phyloP scores from a whole-genome alignment of 2,329 filamentous ascomycete species.

The Pseudogymnoascus sp. region DNA sequence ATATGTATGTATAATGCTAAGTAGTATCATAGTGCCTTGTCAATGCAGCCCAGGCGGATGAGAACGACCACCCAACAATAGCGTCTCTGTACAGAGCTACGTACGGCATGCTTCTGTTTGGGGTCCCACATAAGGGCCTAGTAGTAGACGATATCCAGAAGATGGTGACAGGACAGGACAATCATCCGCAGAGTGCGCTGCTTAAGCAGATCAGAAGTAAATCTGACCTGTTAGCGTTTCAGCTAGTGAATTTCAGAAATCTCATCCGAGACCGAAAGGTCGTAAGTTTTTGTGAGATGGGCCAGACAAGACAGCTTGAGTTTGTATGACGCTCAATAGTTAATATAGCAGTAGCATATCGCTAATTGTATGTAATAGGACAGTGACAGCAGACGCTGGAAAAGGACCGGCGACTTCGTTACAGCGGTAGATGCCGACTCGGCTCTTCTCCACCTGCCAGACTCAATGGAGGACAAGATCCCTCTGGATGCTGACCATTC shows the following conservation, averaged over 20 bases:
- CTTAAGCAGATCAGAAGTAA: slow-evolving; percentile 11
- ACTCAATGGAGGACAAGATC: slow-evolving; percentile 20
- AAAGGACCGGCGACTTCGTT: too few relatives aligned
- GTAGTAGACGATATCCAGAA: slow-evolving; percentile 21
- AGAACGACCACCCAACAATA: slow-evolving; percentile 18
- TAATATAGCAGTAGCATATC: too few relatives aligned
- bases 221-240: slow-evolving; percentile 19
- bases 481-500: slow-evolving; percentile 21
- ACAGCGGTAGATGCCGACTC: slow-evolving; percentile 11
- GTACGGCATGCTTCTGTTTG: slow-evolving; percentile 33
- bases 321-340: too few relatives aligned
- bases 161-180: slow-evolving; percentile 14
- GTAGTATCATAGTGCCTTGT: slow-evolving; percentile 6
- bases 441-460: slow-evolving; percentile 19
- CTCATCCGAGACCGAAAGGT: slow-evolving; percentile 26
- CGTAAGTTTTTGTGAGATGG: slow-evolving; percentile 11
- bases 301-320: too few relatives aligned
- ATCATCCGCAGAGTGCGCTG: not conserved
- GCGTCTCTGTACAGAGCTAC: slow-evolving; percentile 27
- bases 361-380: too few relatives aligned
- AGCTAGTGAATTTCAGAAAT: slow-evolving; percentile 25
- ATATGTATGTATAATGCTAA: not conserved
- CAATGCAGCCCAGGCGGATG: slow-evolving; percentile 27
- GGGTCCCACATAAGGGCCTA: slow-evolving; percentile 30
- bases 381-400: too few relatives aligned